Conservation (phyloP, 495 filamentous ascomycete genomes). For the Hyaloscypha finlandica region DNA sequence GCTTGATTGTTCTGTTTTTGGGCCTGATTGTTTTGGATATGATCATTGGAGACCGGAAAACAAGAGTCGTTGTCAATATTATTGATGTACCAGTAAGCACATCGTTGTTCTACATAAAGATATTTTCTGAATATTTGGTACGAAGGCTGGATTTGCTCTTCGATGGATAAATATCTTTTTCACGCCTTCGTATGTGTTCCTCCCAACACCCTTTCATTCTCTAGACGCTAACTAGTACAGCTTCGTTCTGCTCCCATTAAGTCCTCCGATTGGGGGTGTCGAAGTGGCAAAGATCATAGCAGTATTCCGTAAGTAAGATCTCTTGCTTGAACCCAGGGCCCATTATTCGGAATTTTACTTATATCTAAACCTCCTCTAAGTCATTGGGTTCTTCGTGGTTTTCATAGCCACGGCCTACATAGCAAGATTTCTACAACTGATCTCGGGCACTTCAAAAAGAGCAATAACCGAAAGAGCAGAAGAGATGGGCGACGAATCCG, state of each 20-base stretch:
- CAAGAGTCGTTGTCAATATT: constrained; percentile 42
- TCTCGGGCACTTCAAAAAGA: constrained; percentile 49
- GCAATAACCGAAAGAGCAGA: constrained; percentile 49
- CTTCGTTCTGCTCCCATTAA: constrained; percentile 56
- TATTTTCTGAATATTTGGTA: constrained; percentile 3
- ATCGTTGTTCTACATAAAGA: not conserved
- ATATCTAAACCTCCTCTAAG: constrained; percentile 29
- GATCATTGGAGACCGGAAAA: constrained; percentile 46
- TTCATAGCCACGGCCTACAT: constrained; percentile 49
- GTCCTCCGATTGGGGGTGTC: constrained; percentile 48
- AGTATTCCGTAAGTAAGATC: constrained; percentile 47
- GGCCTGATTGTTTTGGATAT: constrained; percentile 44
- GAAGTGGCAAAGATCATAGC: constrained; percentile 57
- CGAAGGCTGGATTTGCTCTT: constrained; percentile 53
- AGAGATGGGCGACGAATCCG: constrained; percentile 45
- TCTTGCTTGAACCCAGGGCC: not conserved
- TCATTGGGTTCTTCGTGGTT: constrained; percentile 53
- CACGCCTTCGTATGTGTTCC: constrained; percentile 40
- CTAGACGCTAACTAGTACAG: constrained; percentile 13
- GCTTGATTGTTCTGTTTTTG: constrained; percentile 50
- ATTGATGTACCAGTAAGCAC: constrained; percentile 52
- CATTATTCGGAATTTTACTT: not conserved
- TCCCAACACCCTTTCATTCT: not conserved
- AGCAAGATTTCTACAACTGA: constrained; percentile 48
- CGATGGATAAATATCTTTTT: constrained; percentile 58